Conservation (phyloP, 176 grass and related monocot species). For the Avena atlantica region DNA sequence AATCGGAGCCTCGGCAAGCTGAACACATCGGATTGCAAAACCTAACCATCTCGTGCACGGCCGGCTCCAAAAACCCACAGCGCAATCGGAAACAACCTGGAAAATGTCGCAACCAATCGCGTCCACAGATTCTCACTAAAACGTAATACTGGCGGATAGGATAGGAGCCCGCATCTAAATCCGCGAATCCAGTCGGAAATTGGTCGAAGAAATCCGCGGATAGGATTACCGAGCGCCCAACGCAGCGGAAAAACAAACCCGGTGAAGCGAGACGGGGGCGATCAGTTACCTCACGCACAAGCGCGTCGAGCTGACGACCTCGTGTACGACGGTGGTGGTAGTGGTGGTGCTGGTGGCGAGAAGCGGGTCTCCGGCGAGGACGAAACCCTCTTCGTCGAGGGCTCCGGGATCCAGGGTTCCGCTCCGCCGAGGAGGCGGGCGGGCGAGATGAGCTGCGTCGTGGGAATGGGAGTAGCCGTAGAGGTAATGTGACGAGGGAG, state of each 20-base stretch:
- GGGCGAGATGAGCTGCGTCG: constrained; percentile 3
- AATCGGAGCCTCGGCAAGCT: background rate
- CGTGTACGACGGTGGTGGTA: constrained; percentile 7
- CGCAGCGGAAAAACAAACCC: background rate
- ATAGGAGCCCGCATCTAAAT: background rate
- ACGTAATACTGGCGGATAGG: background rate
- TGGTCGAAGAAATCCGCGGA: too few species aligned
- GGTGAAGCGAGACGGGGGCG: background rate
- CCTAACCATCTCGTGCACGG: background rate
- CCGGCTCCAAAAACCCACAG: background rate
- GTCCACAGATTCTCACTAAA: background rate
- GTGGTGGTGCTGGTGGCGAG: background rate
- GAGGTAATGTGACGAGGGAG: background rate
- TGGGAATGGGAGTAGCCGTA: background rate
- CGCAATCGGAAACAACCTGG: background rate
- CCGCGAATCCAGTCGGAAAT: background rate
- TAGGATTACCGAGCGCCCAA: background rate
- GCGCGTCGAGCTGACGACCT: background rate
- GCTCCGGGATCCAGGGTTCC: constrained; percentile 21
- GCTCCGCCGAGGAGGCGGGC: constrained; percentile 14
- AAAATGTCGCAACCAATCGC: background rate
- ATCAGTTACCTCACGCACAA: constrained; percentile 20
- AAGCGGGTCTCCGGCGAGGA: constrained; percentile 3
- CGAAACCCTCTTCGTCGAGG: constrained; percentile 9
- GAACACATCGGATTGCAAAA: constrained; percentile 2